Conservation (phyloP, 305 asterid species). For the Caryopteris hybrid region DNA sequence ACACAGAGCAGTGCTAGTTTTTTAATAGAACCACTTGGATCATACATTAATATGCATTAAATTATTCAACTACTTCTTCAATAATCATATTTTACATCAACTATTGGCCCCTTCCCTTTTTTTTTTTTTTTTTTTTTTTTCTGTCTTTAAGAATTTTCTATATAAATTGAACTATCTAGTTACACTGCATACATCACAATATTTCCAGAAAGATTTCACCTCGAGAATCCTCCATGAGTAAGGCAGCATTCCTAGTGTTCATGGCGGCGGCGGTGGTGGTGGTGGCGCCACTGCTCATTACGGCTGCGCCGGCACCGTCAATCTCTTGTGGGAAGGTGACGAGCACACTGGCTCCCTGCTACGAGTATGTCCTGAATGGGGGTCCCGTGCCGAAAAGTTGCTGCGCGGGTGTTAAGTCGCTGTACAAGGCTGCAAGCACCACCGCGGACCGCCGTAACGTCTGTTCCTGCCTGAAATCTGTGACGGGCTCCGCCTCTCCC, state of each 20-base stretch:
- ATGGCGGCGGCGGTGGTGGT: conserved; percentile 16
- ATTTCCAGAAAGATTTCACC: no score
- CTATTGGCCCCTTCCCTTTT: no score
- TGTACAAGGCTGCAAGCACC: conserved; percentile 24
- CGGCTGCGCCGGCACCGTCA: conserved; percentile 14
- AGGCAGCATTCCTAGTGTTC: conserved; percentile 9
- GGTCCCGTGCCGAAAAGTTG: conserved; percentile 22
- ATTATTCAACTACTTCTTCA: conserved; percentile 14
- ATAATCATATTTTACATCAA: neutral
- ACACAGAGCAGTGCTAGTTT: no score
- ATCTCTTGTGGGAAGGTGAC: conserved; percentile 33
- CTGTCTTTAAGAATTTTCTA: no score
- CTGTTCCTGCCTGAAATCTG: conserved; percentile 31
- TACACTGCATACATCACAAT: no score
- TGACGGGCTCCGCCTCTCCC: conserved; percentile 27
- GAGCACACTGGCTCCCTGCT: conserved; percentile 29
- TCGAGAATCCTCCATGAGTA: neutral
- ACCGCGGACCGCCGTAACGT: conserved; percentile 23
- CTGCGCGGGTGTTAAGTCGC: conserved; percentile 22
- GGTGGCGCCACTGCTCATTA: conserved; percentile 3
- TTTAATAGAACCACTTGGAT: no score
- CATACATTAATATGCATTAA: conserved; percentile 11
- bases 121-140: no score
- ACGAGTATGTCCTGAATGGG: conserved; percentile 27
- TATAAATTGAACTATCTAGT: no score